Percentiles rank a stretch among this genome's conserved stretches.
Conservation (phyloP, 306 rosid genomes). For the Phaseolus lunatus region DNA sequence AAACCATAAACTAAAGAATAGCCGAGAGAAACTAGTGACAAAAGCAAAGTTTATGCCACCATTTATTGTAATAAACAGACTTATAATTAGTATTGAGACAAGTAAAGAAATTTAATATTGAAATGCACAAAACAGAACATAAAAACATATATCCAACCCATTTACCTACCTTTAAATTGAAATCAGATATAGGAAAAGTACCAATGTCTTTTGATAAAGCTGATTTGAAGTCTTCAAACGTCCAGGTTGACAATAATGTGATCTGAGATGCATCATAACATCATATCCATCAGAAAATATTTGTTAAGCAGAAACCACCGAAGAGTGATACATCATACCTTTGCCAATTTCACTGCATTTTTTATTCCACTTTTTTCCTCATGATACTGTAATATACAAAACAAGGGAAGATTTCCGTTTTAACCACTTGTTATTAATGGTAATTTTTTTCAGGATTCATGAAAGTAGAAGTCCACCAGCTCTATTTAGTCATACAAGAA, state of each 20-base stretch:
- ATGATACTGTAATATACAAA: slow-evolving; percentile 66
- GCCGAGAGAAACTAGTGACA: neutral
- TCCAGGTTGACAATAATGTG: slow-evolving; percentile 64
- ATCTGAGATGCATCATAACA: slow-evolving; percentile 57
- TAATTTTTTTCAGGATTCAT: slow-evolving; percentile 29
- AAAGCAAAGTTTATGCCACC: slow-evolving; percentile 9
- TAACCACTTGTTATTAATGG: slow-evolving; percentile 6
- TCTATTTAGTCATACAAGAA: slow-evolving; percentile 25
- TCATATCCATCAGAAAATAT: slow-evolving; percentile 39
- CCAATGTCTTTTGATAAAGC: slow-evolving; percentile 62
- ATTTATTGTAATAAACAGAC: slow-evolving; percentile 24
- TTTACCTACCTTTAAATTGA: slow-evolving; percentile 71
- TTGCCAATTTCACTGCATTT: slow-evolving; percentile 82
- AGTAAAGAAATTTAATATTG: slow-evolving; percentile 14
- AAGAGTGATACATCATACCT: slow-evolving; percentile 62
- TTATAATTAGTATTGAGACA: slow-evolving; percentile 14
- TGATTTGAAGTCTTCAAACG: slow-evolving; percentile 70
- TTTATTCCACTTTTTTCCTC: slow-evolving; percentile 76
- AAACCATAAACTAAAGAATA: slow-evolving; percentile 28
- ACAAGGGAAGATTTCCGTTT: slow-evolving; percentile 32
- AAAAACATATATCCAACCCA: slow-evolving; percentile 7
- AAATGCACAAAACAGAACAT: slow-evolving; percentile 24
- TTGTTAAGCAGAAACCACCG: slow-evolving; percentile 37
- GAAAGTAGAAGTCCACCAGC: slow-evolving; percentile 22
- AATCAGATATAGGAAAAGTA: slow-evolving; percentile 69